A percentile compares a stretch with the other conserved stretches of the same genome.
These are phyloP conservation scores for Urtica urens DNA, from an alignment of 306 rosid genomes.

Conservation along the genomic window DNA sequence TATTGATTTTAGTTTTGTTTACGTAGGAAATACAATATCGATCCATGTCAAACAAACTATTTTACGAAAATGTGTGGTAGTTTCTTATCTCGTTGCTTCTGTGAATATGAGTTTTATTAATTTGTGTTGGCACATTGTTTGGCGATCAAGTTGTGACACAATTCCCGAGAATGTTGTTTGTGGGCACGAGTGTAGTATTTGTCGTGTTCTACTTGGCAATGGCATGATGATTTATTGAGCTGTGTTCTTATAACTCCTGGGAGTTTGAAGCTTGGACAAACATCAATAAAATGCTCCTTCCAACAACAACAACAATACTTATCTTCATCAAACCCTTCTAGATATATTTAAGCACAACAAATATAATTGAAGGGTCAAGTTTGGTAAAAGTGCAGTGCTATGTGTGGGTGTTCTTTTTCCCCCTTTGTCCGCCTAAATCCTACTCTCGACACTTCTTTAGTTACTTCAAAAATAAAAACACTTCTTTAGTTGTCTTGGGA, in stretches of 20 bases:
- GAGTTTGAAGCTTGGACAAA: slow-evolving; percentile 18
- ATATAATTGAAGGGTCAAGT: slow-evolving; percentile 3
- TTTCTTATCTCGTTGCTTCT: too few species aligned
- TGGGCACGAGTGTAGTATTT: slow-evolving; percentile 36
- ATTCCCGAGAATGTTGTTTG: slow-evolving; percentile 45
- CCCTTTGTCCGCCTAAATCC: slow-evolving; percentile 15
- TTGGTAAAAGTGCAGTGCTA: slow-evolving; percentile 19
- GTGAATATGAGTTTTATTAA: too few species aligned
- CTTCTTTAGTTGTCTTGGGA: too few species aligned
- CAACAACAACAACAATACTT: too few species aligned
- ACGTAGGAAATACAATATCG: too few species aligned
- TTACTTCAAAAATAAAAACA: too few species aligned
- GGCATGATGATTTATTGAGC: slow-evolving; percentile 24
- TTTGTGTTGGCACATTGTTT: too few species aligned
- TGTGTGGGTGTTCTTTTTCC: slow-evolving; percentile 3
- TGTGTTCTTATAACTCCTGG: slow-evolving; percentile 29
- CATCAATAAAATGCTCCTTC: slow-evolving; percentile 5
- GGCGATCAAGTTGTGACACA: slow-evolving; percentile 39
- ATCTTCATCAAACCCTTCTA: too few species aligned
- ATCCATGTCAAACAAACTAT: too few species aligned
- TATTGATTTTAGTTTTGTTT: too few species aligned
- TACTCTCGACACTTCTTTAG: neutral
- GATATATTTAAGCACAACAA: too few species aligned
- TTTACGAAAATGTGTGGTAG: too few species aligned
- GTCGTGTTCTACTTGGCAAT: slow-evolving; percentile 38